Conservation (phyloP, 768 basidiomycete species). For the Trichaptum fuscoviolaceum region DNA sequence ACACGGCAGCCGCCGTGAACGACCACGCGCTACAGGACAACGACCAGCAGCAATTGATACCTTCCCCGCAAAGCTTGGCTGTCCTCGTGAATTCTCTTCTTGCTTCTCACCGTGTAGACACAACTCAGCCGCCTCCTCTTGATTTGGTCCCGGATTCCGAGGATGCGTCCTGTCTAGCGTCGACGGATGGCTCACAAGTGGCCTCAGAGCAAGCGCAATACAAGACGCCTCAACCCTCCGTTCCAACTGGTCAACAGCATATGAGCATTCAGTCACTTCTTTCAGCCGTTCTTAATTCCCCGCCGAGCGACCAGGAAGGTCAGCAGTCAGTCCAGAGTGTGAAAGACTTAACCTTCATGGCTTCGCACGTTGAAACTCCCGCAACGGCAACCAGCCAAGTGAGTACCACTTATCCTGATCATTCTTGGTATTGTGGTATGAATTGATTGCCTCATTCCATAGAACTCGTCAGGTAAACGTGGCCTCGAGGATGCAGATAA, state of each 20-base stretch:
- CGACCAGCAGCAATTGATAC: slow-evolving; percentile 45
- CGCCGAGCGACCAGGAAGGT: slow-evolving; percentile 11
- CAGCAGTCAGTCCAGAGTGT: slow-evolving; percentile 17
- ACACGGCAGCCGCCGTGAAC: slow-evolving; percentile 35
- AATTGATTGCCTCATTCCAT: slow-evolving; percentile 7
- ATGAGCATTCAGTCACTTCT: slow-evolving; percentile 26
- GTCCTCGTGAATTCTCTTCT: slow-evolving; percentile 28
- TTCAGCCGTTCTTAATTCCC: slow-evolving; percentile 13
- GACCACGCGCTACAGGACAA: slow-evolving; percentile 28
- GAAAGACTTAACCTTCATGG: neutral
- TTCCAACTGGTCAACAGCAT: slow-evolving; percentile 15
- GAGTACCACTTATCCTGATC: neutral
- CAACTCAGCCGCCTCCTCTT: slow-evolving; percentile 28
- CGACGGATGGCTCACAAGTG: slow-evolving; percentile 26
- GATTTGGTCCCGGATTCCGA: slow-evolving; percentile 26
- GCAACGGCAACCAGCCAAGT: slow-evolving; percentile 2
- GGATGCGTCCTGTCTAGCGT: slow-evolving; percentile 18
- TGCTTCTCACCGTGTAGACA: slow-evolving; percentile 22
- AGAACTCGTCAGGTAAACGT: slow-evolving; percentile 56
- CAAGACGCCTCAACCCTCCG: slow-evolving; percentile 28
- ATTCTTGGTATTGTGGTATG: neutral
- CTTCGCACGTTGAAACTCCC: neutral
- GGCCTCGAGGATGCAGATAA: slow-evolving; percentile 68
- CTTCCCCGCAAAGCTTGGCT: slow-evolving; percentile 38
- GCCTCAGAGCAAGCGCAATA: slow-evolving; percentile 28